Evolutionary conservation across 495 filamentous ascomycete species (phyloP), one percentile per base, ranked within the genome.

Genomic region (Oleoguttula mirabilis): DNA sequence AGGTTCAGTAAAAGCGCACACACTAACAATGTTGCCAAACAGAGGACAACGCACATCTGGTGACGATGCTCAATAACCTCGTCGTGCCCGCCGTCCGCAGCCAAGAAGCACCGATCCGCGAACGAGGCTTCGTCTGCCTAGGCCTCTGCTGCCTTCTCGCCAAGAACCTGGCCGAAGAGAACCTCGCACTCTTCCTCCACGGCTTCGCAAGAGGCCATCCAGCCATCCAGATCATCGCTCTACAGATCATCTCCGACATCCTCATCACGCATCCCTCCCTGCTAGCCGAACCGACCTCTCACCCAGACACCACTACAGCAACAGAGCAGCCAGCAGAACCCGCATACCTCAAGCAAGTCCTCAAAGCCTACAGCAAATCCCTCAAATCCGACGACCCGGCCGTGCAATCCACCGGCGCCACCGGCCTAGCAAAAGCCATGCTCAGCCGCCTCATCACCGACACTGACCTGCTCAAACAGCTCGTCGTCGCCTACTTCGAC

Each of bases 191-290:
- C 4, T 96, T 99, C 62, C 80, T 94, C 55, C 88, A 93, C 60
- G 96, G 92, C 66, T 94, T 87, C 62, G 81, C 67, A 62, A 92
- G 92, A 64, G 90, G 90, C 11, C 86, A 94, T 55, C 79, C 87
- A 17, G 78, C 78, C 3, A 69, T 98, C 36, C 86, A 96, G 59
- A 80, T 83, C 25, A 90, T 84, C 2, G 83, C 88, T 0, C 64
- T 96, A 24, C 83, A 95, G 36, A 90, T 93, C 48, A 73, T 96
- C n/a, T 82, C 83, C 23, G 90, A 98, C 60, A 90, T 96, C 60
- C 67, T 96, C 21, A 82, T 81, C 23, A 79, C 82, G 1, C 87
- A 95, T 48, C 86, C 86, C 20, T 73, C 81, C 0, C 71, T 88
- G 24, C 74, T 94, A 15, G 37, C 58, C 21, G 45, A 50, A 4